These are phyloP conservation scores for Aspergillus vadensis DNA, from an alignment of 2,329 filamentous ascomycete genomes.

Conservation along the genomic window DNA sequence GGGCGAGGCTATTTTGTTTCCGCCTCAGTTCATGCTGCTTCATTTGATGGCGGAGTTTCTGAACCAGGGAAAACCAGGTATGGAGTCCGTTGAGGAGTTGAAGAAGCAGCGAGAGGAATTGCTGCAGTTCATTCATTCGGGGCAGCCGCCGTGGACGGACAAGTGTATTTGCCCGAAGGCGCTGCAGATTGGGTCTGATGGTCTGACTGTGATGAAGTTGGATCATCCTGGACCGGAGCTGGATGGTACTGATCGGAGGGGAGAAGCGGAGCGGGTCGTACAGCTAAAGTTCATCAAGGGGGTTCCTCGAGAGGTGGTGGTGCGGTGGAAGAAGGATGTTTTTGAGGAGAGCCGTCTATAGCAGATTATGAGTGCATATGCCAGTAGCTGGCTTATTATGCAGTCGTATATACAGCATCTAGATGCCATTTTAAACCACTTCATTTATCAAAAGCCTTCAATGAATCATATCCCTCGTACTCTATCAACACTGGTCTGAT, in stretches of 20 bases:
- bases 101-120: constrained; percentile 47
- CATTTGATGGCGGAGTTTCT: constrained; percentile 55
- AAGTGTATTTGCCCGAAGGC: constrained; percentile 51
- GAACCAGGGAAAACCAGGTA: constrained; percentile 35
- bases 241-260: constrained; percentile 50
- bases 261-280: constrained; percentile 58
- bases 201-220: constrained; percentile 55
- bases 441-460: no score
- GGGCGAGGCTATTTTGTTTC: constrained; percentile 79
- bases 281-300: constrained; percentile 59
- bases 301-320: constrained; percentile 58
- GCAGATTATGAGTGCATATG: not conserved
- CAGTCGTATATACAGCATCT: not conserved
- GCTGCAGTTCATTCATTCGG: constrained; percentile 51
- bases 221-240: constrained; percentile 60
- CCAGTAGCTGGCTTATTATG: no score
- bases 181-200: constrained; percentile 46
- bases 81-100: constrained; percentile 30
- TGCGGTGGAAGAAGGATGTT: constrained; percentile 53
- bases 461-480: no score
- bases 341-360: constrained; percentile 40
- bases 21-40: constrained; percentile 74
- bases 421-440: no score
- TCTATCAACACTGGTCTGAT: no score
- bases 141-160: constrained; percentile 48